Evolutionary conservation across 306 rosid species (phyloP), one percentile per base, ranked within the genome.

Genomic region (Trichosanthes cucumerina): DNA sequence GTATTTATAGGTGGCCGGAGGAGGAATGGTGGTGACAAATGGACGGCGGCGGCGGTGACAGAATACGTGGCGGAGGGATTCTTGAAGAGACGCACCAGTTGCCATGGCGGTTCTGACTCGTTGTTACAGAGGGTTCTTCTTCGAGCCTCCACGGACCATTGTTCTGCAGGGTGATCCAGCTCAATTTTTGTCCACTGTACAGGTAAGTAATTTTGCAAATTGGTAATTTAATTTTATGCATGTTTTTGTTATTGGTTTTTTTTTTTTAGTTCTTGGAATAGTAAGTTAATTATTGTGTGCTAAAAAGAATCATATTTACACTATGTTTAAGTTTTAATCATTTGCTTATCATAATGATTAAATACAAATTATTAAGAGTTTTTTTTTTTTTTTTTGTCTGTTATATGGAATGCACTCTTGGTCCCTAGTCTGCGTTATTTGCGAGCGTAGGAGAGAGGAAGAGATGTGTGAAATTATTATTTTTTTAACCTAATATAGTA

Each of bases 141-240:
- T 69, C 74, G 75, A 69, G 33, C 75, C 36, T 41, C 75, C 75
- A 69, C 75, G 75, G 75, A 69, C 75, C 36, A 21, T 70, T 9
- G 8, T 68, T 39, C 28, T 4, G 4, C 71, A 34, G 44, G 19
- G 18, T 0, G 4, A 18, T 34, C 72, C 72, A 64, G 14, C 26
- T 64, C 72, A 64, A 34, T 64, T 14, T 49, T 56, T 59, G 65
- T 26, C 33, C 19, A 10, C 36, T 26, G 16, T 16, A 59, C 16
- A 52, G 39, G 68, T 19, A 24, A 8, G 3, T 24, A 5, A 3
- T 56, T 56, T 54, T 54, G 4, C 2, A 56, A 6, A 21, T 23
- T 23, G 21, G 26, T 54, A 21, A 54, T 28, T 3, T 28, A 11
- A 21, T n/a, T 28, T 3, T 28, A 11, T 63, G 43, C 43, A 63